Percentiles rank a stretch among this genome's conserved stretches.
Conservation (phyloP, 306 rosid species). For the Medicago lupulina region DNA sequence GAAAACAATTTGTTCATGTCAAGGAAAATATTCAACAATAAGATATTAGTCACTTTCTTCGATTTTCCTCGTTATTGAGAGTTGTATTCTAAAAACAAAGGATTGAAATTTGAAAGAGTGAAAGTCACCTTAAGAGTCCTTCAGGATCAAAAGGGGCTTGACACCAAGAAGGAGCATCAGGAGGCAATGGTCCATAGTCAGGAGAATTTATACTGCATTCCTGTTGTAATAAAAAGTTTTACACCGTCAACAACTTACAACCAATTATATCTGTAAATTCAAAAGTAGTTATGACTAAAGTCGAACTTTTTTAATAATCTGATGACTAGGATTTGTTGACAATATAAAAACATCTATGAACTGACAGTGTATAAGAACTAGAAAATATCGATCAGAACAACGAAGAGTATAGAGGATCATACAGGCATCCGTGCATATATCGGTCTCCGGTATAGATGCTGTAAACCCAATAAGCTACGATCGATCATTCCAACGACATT, state of each 20-base stretch:
- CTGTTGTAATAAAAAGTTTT: conserved; percentile 46
- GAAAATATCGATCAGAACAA: neutral
- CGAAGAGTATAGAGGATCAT: conserved; percentile 22
- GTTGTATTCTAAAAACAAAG: neutral
- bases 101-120: neutral
- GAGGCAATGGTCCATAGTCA: conserved; percentile 81
- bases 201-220: conserved; percentile 92
- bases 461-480: conserved; percentile 73
- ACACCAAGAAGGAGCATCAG: conserved; percentile 95
- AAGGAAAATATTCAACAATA: conserved; percentile 3
- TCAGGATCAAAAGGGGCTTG: conserved; percentile 99
- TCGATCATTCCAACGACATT: conserved; percentile 93
- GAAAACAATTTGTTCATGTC: neutral
- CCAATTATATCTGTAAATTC: neutral
- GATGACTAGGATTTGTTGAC: neutral
- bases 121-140: conserved; percentile 82
- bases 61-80: neutral
- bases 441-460: conserved; percentile 71
- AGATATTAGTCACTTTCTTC: neutral
- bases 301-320: neutral
- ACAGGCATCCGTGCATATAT: conserved; percentile 78
- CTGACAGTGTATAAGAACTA: neutral
- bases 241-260: neutral
- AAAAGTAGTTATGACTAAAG: neutral
- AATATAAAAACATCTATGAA: neutral